phyloP scores from a whole-genome alignment of 176 grass and related monocot genomes.

The Zea mays region DNA sequence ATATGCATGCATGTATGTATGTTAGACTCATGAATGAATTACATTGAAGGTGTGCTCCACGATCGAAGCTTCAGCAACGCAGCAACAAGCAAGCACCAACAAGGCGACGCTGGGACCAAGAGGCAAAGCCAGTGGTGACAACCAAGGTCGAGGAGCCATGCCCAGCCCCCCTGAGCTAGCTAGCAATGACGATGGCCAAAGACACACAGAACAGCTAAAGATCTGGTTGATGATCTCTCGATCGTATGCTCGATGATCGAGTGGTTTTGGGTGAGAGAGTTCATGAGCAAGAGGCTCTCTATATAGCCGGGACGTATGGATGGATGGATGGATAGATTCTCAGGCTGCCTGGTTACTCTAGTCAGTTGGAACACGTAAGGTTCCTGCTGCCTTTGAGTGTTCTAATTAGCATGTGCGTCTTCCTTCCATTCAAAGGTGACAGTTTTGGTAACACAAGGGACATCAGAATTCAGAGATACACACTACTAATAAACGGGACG shows the following conservation, averaged over 20 bases:
- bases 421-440: too few species aligned
- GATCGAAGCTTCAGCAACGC: neutral
- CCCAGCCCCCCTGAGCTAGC: neutral
- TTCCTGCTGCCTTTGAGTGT: too few species aligned
- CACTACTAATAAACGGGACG: too few species aligned
- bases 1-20: too few species aligned
- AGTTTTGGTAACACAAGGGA: too few species aligned
- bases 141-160: slow-evolving; percentile 16
- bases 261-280: neutral
- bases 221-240: neutral
- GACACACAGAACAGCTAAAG: neutral
- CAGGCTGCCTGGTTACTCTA: too few species aligned
- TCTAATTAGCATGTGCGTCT: too few species aligned
- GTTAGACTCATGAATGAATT: neutral
- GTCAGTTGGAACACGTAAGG: too few species aligned
- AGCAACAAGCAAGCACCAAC: neutral
- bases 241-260: neutral
- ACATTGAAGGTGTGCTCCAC: neutral
- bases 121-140: neutral
- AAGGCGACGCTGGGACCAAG: neutral
- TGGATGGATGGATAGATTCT: too few species aligned
- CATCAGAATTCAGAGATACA: too few species aligned
- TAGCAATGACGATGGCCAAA: neutral
- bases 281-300: neutral
- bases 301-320: too few species aligned